Percentiles rank a stretch among this genome's conserved stretches.
Conservation (phyloP, 1,284 basidiomycete species). For the Volvariella surrecta region DNA sequence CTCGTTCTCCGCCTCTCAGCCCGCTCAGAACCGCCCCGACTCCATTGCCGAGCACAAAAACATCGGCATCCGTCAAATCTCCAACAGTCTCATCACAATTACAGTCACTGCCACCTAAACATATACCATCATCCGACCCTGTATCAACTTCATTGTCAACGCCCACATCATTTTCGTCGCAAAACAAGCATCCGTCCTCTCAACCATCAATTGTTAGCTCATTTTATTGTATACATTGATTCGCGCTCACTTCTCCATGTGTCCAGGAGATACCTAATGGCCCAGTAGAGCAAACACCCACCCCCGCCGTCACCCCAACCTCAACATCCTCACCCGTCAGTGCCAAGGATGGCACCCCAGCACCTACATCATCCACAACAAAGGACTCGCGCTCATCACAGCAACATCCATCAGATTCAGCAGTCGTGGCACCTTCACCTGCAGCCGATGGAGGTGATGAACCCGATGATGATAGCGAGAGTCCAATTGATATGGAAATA, state of each 20-base stretch:
- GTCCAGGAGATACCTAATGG: too few relatives aligned
- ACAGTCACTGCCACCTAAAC: background rate
- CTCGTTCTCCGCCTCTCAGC: constrained; percentile 12
- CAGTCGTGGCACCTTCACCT: background rate
- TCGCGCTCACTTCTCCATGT: too few relatives aligned
- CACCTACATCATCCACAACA: too few relatives aligned
- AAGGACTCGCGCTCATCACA: too few relatives aligned
- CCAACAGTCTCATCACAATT: background rate
- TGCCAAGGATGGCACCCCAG: too few relatives aligned
- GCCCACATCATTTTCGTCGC: background rate
- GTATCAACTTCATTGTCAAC: constrained; percentile 3
- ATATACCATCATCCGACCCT: too few relatives aligned
- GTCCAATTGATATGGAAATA: constrained; percentile 65
- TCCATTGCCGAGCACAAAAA: constrained; percentile 3
- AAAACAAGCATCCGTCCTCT: constrained; percentile 7
- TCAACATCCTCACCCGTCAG: too few relatives aligned
- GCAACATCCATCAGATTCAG: background rate
- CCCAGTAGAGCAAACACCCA: too few relatives aligned
- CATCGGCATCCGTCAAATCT: background rate
- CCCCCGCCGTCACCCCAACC: too few relatives aligned
- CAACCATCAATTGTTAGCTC: constrained; percentile 5
- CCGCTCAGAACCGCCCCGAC: constrained; percentile 10
- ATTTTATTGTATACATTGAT: too few relatives aligned
- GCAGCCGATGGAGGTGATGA: constrained; percentile 6
- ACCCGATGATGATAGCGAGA: constrained; percentile 6